Percentiles rank a stretch among this genome's conserved stretches.
Evolutionary conservation across 495 filamentous ascomycete genomes (phyloP).

Genomic region (Neurospora sp.): DNA sequence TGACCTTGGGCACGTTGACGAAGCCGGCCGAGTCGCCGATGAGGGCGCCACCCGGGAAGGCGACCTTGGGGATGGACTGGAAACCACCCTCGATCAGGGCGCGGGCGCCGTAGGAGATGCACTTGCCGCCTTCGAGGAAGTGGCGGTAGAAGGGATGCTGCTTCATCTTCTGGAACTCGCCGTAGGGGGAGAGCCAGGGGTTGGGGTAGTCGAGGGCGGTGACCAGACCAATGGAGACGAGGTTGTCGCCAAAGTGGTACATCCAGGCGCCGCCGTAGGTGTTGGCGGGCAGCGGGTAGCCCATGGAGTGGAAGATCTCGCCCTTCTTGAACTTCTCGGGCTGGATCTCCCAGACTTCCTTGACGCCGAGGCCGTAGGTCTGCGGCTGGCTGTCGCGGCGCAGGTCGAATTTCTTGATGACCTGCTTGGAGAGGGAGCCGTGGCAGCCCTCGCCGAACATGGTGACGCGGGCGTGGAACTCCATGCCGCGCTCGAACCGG

Average conservation of each 20-base stretch:
- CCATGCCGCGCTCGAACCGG: constrained; percentile 94
- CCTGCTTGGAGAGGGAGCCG: constrained; percentile 90
- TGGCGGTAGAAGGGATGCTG: constrained; percentile 81
- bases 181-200: constrained; percentile 91
- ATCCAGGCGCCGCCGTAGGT: constrained; percentile 97
- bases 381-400: constrained; percentile 82
- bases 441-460: constrained; percentile 96
- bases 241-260: constrained; percentile 98
- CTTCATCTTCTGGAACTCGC: constrained; percentile 98
- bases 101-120: constrained; percentile 91
- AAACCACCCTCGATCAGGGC: constrained; percentile 94
- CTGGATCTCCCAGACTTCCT: constrained; percentile 95
- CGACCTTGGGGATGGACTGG: constrained; percentile 92
- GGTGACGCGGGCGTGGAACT: constrained; percentile 90
- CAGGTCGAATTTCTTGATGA: constrained; percentile 90
- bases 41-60: constrained; percentile 90
- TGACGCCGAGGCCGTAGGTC: constrained; percentile 89
- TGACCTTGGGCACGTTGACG: constrained; percentile 96
- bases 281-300: constrained; percentile 78
- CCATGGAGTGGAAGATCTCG: constrained; percentile 82
- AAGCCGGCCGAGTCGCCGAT: constrained; percentile 97
- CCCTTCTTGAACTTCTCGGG: constrained; percentile 88
- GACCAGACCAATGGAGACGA: constrained; percentile 88
- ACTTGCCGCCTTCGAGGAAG: constrained; percentile 86
- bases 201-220: constrained; percentile 94